These are phyloP conservation scores for Cicer yamashitae DNA, from an alignment of 306 rosid genomes.

Conservation along the genomic window DNA sequence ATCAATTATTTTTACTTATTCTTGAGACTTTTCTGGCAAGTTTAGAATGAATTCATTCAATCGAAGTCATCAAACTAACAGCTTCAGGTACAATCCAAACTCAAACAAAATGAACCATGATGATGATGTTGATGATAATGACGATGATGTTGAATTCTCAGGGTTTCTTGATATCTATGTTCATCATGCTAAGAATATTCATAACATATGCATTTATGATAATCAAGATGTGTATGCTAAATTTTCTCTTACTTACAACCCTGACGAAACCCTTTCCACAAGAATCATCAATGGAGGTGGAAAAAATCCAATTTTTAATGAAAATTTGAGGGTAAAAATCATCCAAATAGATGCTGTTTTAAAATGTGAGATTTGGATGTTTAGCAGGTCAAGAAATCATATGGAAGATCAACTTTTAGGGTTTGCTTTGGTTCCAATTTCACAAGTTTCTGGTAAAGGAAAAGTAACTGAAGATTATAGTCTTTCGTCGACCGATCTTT, in stretches of 20 bases:
- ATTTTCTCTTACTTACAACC: slow-evolving; percentile 85
- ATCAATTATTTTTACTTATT: too few relatives aligned
- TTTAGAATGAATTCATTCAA: slow-evolving; percentile 74
- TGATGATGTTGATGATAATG: slow-evolving; percentile 17
- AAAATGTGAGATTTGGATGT: slow-evolving; percentile 97
- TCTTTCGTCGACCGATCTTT: slow-evolving; percentile 94
- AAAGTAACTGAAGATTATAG: slow-evolving; percentile 70
- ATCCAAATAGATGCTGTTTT: slow-evolving; percentile 76
- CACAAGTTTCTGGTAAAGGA: slow-evolving; percentile 71
- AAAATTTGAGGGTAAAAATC: slow-evolving; percentile 71
- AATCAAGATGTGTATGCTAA: slow-evolving; percentile 94
- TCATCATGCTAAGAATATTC: slow-evolving; percentile 91
- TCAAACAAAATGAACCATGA: slow-evolving; percentile 44
- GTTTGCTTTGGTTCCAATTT: slow-evolving; percentile 83
- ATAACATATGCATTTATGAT: slow-evolving; percentile 89
- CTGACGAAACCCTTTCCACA: slow-evolving; percentile 80
- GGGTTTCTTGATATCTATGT: slow-evolving; percentile 81
- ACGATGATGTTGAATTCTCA: slow-evolving; percentile 63
- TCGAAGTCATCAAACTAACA: slow-evolving; percentile 51
- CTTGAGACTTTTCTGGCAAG: slow-evolving; percentile 17
- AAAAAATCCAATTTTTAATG: slow-evolving; percentile 78
- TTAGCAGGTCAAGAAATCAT: slow-evolving; percentile 76
- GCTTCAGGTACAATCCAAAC: slow-evolving; percentile 69
- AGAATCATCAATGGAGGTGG: slow-evolving; percentile 82
- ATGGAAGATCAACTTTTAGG: slow-evolving; percentile 94